A percentile compares a stretch with the other conserved stretches of the same genome.
These are phyloP conservation scores for Xerocomus minutiporus DNA, from an alignment of 1,284 basidiomycete genomes.

Conservation along the genomic window DNA sequence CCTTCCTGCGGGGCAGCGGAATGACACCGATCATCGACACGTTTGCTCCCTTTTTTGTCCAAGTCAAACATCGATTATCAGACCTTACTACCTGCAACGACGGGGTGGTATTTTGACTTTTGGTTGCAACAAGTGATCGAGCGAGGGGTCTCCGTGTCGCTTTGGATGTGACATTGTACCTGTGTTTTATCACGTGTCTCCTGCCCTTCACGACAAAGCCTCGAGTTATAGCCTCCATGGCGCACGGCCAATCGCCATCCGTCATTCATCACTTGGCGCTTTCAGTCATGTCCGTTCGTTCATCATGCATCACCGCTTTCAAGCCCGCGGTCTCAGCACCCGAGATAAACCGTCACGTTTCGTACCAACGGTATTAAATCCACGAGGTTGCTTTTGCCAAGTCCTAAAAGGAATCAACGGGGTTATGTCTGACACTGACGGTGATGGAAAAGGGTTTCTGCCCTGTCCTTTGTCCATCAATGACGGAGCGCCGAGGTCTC, in stretches of 20 bases:
- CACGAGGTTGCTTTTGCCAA: slow-evolving; percentile 1
- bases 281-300: neutral
- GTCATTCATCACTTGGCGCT: neutral
- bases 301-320: neutral
- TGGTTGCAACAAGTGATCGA: neutral
- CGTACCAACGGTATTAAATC: slow-evolving; percentile 3
- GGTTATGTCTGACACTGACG: slow-evolving; percentile 19
- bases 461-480: slow-evolving; percentile 6
- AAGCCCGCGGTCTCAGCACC: slow-evolving; percentile 1
- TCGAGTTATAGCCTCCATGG: neutral
- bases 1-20: neutral
- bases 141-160: no score
- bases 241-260: neutral
- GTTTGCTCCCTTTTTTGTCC: neutral
- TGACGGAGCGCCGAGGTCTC: slow-evolving; percentile 2
- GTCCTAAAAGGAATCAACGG: neutral
- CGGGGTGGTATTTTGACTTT: slow-evolving; percentile 1
- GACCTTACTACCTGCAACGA: neutral
- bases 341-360: slow-evolving; percentile 5
- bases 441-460: neutral
- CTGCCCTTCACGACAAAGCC: neutral
- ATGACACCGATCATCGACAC: slow-evolving; percentile 1
- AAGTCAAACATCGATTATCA: neutral
- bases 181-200: neutral
- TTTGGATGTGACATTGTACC: no score